Evolutionary conservation across 441 rosid genomes (phyloP).

Genomic region (Isatis lusitanica): DNA sequence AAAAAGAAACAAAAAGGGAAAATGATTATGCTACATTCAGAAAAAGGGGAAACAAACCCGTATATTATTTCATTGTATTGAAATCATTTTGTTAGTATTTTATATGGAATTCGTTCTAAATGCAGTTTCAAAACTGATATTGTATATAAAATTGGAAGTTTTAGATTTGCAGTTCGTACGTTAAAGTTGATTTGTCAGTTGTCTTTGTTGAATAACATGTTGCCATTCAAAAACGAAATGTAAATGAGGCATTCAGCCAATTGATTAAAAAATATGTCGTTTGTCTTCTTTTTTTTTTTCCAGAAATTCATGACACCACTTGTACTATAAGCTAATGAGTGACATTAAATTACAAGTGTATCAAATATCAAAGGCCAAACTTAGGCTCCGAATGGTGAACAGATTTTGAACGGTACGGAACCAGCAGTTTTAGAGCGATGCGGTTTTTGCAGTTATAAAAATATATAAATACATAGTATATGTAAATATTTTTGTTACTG

Average conservation of each 20-base stretch:
- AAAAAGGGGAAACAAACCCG: background rate
- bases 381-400: too few relatives aligned
- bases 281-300: background rate
- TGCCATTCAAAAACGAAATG: slow-evolving; percentile 8
- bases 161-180: background rate
- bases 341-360: background rate
- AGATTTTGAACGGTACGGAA: too few relatives aligned
- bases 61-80: slow-evolving; percentile 20
- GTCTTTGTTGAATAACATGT: slow-evolving; percentile 19
- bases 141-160: background rate
- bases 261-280: too few relatives aligned
- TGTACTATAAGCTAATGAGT: background rate
- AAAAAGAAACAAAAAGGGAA: background rate
- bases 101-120: background rate
- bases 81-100: slow-evolving; percentile 2
- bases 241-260: background rate
- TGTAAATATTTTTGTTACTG: too few relatives aligned
- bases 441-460: too few relatives aligned
- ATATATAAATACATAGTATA: too few relatives aligned
- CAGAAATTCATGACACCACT: background rate
- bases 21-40: background rate
- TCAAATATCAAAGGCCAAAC: background rate
- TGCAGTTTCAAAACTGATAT: background rate
- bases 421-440: too few relatives aligned
- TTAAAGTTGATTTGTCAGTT: slow-evolving; percentile 20